A percentile compares a stretch with the other conserved stretches of the same genome.
phyloP scores from a whole-genome alignment of 805 yeast species.

The Yamadazyma takamatsuzukensis region DNA sequence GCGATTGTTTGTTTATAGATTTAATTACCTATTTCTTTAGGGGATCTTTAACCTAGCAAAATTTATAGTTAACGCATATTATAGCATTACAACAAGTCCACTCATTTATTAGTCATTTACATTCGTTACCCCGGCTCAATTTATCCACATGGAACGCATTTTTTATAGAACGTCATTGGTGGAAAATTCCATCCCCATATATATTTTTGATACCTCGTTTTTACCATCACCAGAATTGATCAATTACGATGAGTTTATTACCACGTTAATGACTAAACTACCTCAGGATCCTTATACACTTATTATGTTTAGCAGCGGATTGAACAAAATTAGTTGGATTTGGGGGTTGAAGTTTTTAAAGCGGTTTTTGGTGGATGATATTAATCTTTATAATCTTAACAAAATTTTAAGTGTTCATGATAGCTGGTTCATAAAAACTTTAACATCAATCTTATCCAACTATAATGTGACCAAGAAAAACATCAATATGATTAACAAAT shows the following conservation, averaged over 20 bases:
- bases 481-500: conserved; percentile 21
- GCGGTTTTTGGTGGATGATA: conserved; percentile 50
- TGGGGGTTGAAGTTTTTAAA: conserved; percentile 59
- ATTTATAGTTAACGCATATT: too few species aligned
- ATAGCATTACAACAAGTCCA: too few species aligned
- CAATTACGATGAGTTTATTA: conserved; percentile 50
- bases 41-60: too few species aligned
- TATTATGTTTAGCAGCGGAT: conserved; percentile 80
- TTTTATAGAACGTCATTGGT: conserved; percentile 57
- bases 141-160: conserved; percentile 37
- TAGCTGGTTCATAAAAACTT: conserved; percentile 80
- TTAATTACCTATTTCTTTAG: too few species aligned
- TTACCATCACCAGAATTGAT: conserved; percentile 57
- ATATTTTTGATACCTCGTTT: conserved; percentile 78
- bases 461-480: conserved; percentile 40
- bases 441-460: conserved; percentile 66
- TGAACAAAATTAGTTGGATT: conserved; percentile 62
- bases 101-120: background rate
- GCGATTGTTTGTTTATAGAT: too few species aligned
- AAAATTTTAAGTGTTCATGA: conserved; percentile 84
- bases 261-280: conserved; percentile 49
- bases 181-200: conserved; percentile 72
- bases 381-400: conserved; percentile 45
- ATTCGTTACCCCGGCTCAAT: too few species aligned
- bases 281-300: conserved; percentile 65